Evolutionary conservation across 768 basidiomycete species (phyloP).

Genomic region (Cyclocybe aegerita): DNA sequence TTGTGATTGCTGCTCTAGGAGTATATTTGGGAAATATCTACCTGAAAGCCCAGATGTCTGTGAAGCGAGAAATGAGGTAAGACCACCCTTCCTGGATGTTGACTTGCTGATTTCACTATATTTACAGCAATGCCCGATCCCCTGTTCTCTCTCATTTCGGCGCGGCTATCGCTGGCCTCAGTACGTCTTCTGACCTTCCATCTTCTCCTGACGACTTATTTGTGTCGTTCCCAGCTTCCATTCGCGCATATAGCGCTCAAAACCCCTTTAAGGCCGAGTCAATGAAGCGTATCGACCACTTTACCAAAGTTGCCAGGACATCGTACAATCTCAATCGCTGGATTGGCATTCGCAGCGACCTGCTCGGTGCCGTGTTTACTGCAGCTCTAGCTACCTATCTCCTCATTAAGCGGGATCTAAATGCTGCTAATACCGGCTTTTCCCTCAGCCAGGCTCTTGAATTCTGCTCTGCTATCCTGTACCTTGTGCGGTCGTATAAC

Average conservation of each 20-base stretch:
- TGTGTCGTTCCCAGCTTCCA: slow-evolving; percentile 36
- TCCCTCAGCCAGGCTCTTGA: slow-evolving; percentile 59
- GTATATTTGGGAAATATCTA: slow-evolving; percentile 43
- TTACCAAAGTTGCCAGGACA: slow-evolving; percentile 40
- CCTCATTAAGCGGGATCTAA: slow-evolving; percentile 32
- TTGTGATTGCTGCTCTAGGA: slow-evolving; percentile 41
- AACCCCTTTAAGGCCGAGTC: slow-evolving; percentile 46
- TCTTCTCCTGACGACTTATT: background rate
- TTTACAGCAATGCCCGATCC: slow-evolving; percentile 25
- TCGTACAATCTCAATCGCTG: slow-evolving; percentile 57
- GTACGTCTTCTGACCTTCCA: slow-evolving; percentile 24
- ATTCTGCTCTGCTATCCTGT: slow-evolving; percentile 59
- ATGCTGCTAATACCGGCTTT: slow-evolving; percentile 49
- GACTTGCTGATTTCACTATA: background rate
- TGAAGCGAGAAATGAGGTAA: slow-evolving; percentile 48
- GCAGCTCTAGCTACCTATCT: slow-evolving; percentile 56
- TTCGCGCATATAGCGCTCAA: slow-evolving; percentile 69
- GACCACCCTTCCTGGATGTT: slow-evolving; percentile 22
- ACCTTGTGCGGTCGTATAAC: slow-evolving; percentile 43
- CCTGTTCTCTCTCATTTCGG: slow-evolving; percentile 46
- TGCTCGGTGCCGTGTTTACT: slow-evolving; percentile 57
- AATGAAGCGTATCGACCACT: slow-evolving; percentile 53
- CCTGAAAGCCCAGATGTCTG: slow-evolving; percentile 44
- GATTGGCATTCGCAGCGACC: slow-evolving; percentile 53
- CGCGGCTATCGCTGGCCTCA: slow-evolving; percentile 52